These are phyloP conservation scores for Cinnamomum chago DNA, from an alignment of 164 flowering plant genomes.

Conservation along the genomic window DNA sequence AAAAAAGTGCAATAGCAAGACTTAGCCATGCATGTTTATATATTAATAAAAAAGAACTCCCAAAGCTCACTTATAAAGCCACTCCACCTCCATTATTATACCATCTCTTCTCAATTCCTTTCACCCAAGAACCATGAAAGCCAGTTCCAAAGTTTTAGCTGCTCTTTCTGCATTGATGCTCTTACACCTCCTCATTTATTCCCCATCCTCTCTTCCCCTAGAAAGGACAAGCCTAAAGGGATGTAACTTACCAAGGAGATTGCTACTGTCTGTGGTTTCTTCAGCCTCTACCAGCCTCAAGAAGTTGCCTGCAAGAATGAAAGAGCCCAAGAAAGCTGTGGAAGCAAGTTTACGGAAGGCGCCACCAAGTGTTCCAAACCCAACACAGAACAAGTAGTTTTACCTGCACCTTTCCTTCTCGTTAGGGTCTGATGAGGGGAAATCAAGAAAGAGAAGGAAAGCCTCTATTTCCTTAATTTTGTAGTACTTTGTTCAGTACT, in stretches of 20 bases:
- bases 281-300: slow-evolving; percentile 14
- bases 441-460: not conserved
- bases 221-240: not conserved
- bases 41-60: not conserved
- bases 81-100: slow-evolving; percentile 1
- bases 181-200: slow-evolving; percentile 15
- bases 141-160: slow-evolving; percentile 17
- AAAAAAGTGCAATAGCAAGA: not conserved
- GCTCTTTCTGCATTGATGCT: slow-evolving; percentile 26
- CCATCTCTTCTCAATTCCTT: not conserved
- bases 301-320: slow-evolving; percentile 16
- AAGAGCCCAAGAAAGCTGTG: slow-evolving; percentile 53
- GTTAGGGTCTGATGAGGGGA: not conserved
- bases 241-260: slow-evolving; percentile 24
- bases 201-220: slow-evolving; percentile 15
- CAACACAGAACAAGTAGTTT: slow-evolving; percentile 43
- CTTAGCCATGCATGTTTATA: not conserved
- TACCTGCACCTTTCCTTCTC: not conserved
- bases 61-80: slow-evolving; percentile 2
- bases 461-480: not conserved
- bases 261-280: slow-evolving; percentile 15
- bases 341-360: slow-evolving; percentile 44
- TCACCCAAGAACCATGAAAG: slow-evolving; percentile 21
- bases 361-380: slow-evolving; percentile 49
- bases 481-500: not conserved